Evolutionary conservation across 139 green algal species (phyloP).

Genomic region (Volvox africanus): DNA sequence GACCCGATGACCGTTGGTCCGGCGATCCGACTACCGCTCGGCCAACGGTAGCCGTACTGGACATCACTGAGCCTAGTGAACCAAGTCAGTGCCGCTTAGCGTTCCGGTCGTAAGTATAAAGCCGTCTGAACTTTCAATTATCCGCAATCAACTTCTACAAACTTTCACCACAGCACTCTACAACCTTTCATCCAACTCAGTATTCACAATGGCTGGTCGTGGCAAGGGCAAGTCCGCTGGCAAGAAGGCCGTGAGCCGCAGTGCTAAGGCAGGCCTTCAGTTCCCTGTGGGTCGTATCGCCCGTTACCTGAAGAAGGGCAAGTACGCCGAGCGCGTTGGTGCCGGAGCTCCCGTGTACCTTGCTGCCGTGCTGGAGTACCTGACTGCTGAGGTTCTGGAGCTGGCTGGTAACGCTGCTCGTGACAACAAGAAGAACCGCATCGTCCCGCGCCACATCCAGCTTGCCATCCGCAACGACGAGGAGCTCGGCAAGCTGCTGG

Average conservation of each 20-base stretch:
- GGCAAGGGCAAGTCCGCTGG: conserved; percentile 70
- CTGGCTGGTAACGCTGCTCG: conserved; percentile 86
- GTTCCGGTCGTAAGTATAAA: neutral
- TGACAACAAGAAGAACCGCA: conserved; percentile 94
- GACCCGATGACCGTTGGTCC: neutral
- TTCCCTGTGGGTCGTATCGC: conserved; percentile 86
- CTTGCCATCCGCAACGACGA: conserved; percentile 93
- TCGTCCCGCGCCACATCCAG: conserved; percentile 90
- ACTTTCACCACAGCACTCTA: neutral
- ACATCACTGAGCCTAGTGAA: too few relatives aligned
- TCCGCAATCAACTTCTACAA: neutral
- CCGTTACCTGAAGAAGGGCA: conserved; percentile 84
- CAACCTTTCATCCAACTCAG: neutral
- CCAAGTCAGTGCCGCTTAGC: neutral
- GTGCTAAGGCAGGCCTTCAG: conserved; percentile 84
- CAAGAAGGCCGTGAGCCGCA: conserved; percentile 76
- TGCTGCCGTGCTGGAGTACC: conserved; percentile 77
- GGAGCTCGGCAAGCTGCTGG: conserved; percentile 90
- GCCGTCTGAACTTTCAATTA: neutral
- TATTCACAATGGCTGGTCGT: conserved; percentile 16
- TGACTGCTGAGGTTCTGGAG: conserved; percentile 83
- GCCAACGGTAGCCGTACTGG: neutral
- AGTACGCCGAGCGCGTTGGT: conserved; percentile 67
- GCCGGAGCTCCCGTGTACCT: conserved; percentile 72
- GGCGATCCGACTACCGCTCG: neutral